Conservation (phyloP, 106 monocot species). For the Phalaenopsis equestris region DNA sequence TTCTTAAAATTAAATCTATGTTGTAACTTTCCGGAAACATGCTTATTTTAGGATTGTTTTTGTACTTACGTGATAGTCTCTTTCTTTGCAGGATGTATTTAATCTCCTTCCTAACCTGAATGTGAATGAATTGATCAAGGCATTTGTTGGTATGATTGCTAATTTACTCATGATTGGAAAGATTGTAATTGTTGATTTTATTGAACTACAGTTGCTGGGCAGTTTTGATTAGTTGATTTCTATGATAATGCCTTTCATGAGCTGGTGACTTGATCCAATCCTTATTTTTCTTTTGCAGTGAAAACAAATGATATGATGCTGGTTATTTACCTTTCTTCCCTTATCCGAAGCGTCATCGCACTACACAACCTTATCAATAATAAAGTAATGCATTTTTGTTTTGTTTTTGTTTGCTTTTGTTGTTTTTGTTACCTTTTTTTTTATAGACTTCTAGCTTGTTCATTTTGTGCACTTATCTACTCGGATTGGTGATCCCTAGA, state of each 20-base stretch:
- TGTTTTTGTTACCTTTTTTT: too few species aligned
- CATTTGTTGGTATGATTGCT: conserved; percentile 57
- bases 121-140: conserved; percentile 89
- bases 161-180: not conserved
- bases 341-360: conserved; percentile 95
- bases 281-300: conserved; percentile 40
- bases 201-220: not conserved
- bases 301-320: conserved; percentile 99
- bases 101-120: conserved; percentile 99
- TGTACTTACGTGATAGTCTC: not conserved
- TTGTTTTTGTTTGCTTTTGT: too few species aligned
- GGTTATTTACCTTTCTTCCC: conserved; percentile 94
- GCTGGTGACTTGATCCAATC: not conserved
- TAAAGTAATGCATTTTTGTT: conserved; percentile 39
- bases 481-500: not conserved
- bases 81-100: conserved; percentile 69
- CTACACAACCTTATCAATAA: conserved; percentile 98
- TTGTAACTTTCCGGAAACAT: not conserved
- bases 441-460: not conserved
- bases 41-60: not conserved
- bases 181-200: not conserved
- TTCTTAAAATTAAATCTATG: not conserved
- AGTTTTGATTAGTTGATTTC: not conserved
- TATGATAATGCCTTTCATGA: not conserved
- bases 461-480: not conserved